Evolutionary conservation across 2,329 filamentous ascomycete species (phyloP).

Genomic region (Trichoderma gracile): DNA sequence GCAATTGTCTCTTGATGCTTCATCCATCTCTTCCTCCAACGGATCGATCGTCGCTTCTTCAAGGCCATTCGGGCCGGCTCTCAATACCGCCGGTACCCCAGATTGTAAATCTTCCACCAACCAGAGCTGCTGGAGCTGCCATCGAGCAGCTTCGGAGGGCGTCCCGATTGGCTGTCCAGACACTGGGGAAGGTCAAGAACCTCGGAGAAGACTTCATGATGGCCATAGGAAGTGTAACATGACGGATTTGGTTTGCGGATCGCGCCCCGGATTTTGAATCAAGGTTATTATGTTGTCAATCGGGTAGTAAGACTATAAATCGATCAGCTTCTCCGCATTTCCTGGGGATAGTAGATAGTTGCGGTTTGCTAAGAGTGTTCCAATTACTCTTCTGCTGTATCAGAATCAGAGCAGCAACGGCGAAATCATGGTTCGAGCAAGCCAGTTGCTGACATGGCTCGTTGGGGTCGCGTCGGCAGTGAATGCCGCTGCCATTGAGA

Average conservation of each 20-base stretch:
- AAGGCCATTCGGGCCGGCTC: slow-evolving; percentile 24
- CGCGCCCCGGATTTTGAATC: background rate
- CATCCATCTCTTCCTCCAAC: background rate
- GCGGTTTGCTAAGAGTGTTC: background rate
- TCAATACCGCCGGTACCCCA: slow-evolving; percentile 13
- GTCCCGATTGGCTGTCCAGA: slow-evolving; percentile 19
- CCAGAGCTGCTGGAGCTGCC: background rate
- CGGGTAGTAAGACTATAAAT: background rate
- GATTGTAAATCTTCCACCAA: slow-evolving; percentile 26
- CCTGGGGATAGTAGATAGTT: background rate
- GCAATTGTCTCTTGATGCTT: background rate
- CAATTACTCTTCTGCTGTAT: background rate
- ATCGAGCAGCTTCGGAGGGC: background rate
- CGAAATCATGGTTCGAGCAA: slow-evolving; percentile 13
- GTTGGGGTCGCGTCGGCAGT: slow-evolving; percentile 10
- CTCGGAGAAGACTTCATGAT: background rate
- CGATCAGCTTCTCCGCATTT: background rate
- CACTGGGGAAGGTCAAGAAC: background rate
- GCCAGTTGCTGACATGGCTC: slow-evolving; percentile 20
- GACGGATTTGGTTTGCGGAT: slow-evolving; percentile 14
- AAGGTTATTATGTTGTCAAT: background rate
- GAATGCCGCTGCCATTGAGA: slow-evolving; percentile 11
- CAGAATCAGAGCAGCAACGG: background rate
- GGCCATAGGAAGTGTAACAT: background rate
- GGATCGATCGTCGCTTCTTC: slow-evolving; percentile 3